phyloP scores from a whole-genome alignment of 176 grass and related monocot species.

The Carex pumila region DNA sequence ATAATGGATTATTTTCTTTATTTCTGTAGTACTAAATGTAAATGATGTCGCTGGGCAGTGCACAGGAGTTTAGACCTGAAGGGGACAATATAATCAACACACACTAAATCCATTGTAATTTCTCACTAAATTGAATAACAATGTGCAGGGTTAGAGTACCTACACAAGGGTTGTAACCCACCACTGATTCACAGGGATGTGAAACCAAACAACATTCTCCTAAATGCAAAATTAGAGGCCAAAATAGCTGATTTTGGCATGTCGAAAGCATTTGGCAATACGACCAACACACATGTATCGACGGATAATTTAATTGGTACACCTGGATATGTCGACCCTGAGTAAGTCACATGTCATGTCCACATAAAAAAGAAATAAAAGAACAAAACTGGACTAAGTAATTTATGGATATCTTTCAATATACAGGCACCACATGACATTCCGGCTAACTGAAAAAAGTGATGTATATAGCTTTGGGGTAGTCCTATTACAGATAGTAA shows the following conservation, averaged over 20 bases:
- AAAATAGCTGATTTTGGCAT: constrained; percentile 71
- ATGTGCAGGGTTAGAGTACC: constrained; percentile 42
- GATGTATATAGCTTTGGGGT: constrained; percentile 58
- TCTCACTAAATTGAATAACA: not conserved
- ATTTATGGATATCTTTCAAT: not conserved
- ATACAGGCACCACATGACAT: constrained; percentile 16
- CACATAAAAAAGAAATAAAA: not conserved
- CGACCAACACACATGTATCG: constrained; percentile 19
- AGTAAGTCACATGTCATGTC: constrained; percentile 23
- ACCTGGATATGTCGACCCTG: constrained; percentile 45
- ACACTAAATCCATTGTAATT: not conserved
- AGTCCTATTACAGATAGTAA: constrained; percentile 35
- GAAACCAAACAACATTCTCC: constrained; percentile 45
- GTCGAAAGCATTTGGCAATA: constrained; percentile 19
- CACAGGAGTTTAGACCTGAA: too few relatives aligned
- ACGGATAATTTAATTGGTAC: constrained; percentile 19
- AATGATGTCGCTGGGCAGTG: too few relatives aligned
- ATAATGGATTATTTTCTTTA: too few relatives aligned
- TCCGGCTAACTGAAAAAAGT: constrained; percentile 23
- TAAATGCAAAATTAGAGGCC: constrained; percentile 37
- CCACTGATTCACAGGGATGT: constrained; percentile 49
- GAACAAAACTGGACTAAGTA: not conserved
- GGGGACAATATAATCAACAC: too few relatives aligned
- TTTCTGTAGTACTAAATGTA: too few relatives aligned
- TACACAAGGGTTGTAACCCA: constrained; percentile 41